phyloP scores from a whole-genome alignment of 139 green algal genomes.

The Tetratostichococcus sp. region DNA sequence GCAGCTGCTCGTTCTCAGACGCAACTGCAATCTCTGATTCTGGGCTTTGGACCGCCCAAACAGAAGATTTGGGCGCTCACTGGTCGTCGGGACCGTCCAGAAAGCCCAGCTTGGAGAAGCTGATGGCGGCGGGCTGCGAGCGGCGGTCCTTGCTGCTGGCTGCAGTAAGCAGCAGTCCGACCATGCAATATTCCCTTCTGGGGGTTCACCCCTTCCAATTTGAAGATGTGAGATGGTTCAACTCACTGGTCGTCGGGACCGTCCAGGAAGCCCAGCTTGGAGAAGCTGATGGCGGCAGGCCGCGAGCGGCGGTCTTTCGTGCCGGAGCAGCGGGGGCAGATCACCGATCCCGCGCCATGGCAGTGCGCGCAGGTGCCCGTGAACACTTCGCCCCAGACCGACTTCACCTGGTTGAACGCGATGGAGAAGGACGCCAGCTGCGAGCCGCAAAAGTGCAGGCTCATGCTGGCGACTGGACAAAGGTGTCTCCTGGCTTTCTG shows the following conservation, averaged over 20 bases:
- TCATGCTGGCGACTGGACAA: neutral
- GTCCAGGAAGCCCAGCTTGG: constrained; percentile 28
- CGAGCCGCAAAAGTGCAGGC: neutral
- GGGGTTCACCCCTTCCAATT: no score
- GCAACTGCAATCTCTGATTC: no score
- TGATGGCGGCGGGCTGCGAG: constrained; percentile 22
- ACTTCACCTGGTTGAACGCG: constrained; percentile 40
- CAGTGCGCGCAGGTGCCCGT: constrained; percentile 28
- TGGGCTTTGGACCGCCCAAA: no score
- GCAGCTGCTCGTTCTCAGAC: no score
- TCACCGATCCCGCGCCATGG: constrained; percentile 33
- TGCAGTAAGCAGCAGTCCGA: no score
- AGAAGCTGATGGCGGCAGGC: constrained; percentile 25
- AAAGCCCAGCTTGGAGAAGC: constrained; percentile 15
- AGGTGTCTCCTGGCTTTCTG: no score
- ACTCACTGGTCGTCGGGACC: constrained; percentile 12
- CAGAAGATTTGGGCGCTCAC: no score
- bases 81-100: constrained; percentile 24
- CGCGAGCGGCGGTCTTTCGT: constrained; percentile 31
- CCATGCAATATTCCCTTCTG: no score
- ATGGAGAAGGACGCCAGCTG: constrained; percentile 43
- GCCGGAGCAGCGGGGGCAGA: constrained; percentile 40
- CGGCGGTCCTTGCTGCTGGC: no score
- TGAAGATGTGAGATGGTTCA: no score
- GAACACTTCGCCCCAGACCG: constrained; percentile 31